Evolutionary conservation across 352 stramenopile genomes (phyloP), one percentile per base, ranked within the genome.

Genomic region (Discostella stelligera): DNA sequence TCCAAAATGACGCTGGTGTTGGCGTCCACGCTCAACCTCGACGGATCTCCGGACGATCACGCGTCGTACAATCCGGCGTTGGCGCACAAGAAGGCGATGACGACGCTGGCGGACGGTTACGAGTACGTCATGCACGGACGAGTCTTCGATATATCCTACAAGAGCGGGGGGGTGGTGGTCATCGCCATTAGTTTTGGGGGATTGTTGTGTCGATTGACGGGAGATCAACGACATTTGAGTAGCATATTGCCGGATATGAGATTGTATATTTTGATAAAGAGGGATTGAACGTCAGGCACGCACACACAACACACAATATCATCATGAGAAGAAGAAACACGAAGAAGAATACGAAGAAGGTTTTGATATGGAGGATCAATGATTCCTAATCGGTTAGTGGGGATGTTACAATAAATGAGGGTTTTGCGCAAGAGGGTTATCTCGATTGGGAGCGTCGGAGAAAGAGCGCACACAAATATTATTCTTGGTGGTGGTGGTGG

Each of bases 41-140:
- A 98, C 77, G 96, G 96, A 59, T 97, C 96, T 84, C 95, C 96
- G 10, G 96, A 98, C 77, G 95, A 98, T 85, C 84, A 90, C 65
- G 87, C 85, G 25, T 83, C 88, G 14, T 98, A 95, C 81, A 95
- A 96, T 77, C 94, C 97, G 74, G 94, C 93, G 66, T 94, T 58
- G 74, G 32, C 50, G 90, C 87, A 90, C 5, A 18, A 62, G 32
- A 77, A 58, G 16, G 83, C 91, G 74, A 78, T 95, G 27, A 97
- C 37, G 27, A 97, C 37, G 13, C 90, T 98, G 32, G 89, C 98
- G 54, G 96, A 98, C 85, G 96, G 97, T 73, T 99, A 98, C 81
- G 97, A 99, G 89, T 99, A 99, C 83, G 96, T 97, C 41, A 99
- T 98, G 96, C 98, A 98, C 88, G 97, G 97, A 77, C 96, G 97